Evolutionary conservation across 805 yeast genomes (phyloP).

Genomic region (Spathaspora gorwiae): DNA sequence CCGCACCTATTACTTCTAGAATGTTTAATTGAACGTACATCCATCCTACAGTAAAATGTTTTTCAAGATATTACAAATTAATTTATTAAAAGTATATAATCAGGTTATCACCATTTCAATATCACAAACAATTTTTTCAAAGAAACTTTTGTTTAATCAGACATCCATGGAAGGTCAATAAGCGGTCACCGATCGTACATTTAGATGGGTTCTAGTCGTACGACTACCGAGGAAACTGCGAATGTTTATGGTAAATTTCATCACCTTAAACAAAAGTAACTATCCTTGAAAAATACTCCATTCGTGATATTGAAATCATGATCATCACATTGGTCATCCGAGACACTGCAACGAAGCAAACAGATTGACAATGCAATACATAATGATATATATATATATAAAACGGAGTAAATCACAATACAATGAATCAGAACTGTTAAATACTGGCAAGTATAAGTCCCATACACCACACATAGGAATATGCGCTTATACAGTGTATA

Average conservation of each 20-base stretch:
- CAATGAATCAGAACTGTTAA: slow-evolving; percentile 54
- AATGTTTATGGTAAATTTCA: slow-evolving; percentile 76
- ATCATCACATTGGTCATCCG: not conserved
- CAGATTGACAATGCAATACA: no score
- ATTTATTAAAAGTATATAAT: no score
- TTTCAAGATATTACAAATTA: no score
- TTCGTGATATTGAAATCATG: not conserved
- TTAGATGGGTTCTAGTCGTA: slow-evolving; percentile 72
- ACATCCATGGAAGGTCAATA: slow-evolving; percentile 86
- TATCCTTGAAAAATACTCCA: not conserved
- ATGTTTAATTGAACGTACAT: no score
- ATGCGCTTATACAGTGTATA: not conserved
- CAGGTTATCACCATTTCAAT: no score
- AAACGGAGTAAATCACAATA: no score
- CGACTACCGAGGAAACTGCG: slow-evolving; percentile 95
- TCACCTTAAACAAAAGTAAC: slow-evolving; percentile 40
- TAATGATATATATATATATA: no score
- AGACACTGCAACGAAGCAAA: no score
- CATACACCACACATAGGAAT: slow-evolving; percentile 12
- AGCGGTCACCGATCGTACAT: slow-evolving; percentile 84
- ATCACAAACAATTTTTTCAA: no score
- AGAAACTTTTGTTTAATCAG: slow-evolving; percentile 44
- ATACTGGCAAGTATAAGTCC: slow-evolving; percentile 88
- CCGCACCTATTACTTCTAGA: no score
- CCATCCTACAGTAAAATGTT: no score